Base-by-base conservation (phyloP, 805 yeast genomes). In the Kuraishia piskuri region DNA sequence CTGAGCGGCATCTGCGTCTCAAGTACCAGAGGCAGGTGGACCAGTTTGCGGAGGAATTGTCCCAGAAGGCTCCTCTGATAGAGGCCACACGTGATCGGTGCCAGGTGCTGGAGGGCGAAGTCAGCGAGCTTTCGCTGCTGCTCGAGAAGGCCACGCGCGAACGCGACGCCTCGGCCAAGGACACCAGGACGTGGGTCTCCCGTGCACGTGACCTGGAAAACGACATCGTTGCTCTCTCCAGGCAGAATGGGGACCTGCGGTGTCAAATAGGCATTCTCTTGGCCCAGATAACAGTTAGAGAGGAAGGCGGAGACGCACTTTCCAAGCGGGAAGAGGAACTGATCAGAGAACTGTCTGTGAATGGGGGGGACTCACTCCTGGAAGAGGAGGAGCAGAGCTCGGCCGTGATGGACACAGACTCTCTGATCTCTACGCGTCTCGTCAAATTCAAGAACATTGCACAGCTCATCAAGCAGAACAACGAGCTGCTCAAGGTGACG, bases 231-330 rank as follows among this genome's bases (percentile, higher is more conserved):
- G 69, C 78, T 4, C 65, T 86, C 57, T 74, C 77, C 48, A 79
- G 77, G 54, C 82, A 85, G 57, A 78, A 85, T 47, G 69, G 76
- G 25, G 97, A 92, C 62, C 70, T 92, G 45, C 88, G 95, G 6
- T 81, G 83, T 47, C 98, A 92, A 65, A 78, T 94, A n/a, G 89
- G 88, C 59, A 77, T 76, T 50, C 74, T 90, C 40, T 73, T 92
- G 44, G 77, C 86, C 17, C 89, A 87, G 62, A 73, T 88, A 1
- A 74, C 82, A 25, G 70, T 86, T 1, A 75, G 82, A 49, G 79
- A 76, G 12, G 76, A 75, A 51, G 71, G 79, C n/a, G 80, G 80
- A 40, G 73, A 71, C 45, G 88, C 92, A 8, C 69, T 92, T 40
- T 77, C 86, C 4, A 66, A 74, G 0, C 79, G 79, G 14, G 97